These are phyloP conservation scores for Tephrocybe sp. DNA, from an alignment of 768 basidiomycete genomes.

Conservation along the genomic window DNA sequence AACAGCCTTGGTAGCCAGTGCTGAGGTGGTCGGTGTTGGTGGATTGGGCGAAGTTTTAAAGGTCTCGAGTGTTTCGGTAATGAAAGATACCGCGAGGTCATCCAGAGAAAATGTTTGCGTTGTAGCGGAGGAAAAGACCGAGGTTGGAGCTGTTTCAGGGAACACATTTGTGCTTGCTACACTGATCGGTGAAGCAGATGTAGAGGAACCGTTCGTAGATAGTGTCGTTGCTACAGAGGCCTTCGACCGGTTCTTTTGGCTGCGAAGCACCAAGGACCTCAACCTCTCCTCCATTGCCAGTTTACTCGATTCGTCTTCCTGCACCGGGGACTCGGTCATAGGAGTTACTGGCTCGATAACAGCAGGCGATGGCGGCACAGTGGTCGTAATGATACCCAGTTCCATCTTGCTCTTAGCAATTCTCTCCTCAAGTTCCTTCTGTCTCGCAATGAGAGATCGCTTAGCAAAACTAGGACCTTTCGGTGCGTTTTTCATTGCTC, in stretches of 20 bases:
- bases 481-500: constrained; percentile 37
- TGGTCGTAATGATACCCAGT: constrained; percentile 19
- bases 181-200: neutral
- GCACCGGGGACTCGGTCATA: neutral
- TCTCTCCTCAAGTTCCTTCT: constrained; percentile 45
- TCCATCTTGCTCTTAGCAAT: constrained; percentile 39
- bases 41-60: constrained; percentile 28
- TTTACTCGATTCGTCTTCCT: constrained; percentile 19
- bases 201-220: constrained; percentile 5
- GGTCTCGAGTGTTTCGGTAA: constrained; percentile 54
- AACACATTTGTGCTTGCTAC: neutral
- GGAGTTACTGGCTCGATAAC: neutral
- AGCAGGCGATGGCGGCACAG: neutral
- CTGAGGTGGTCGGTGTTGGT: constrained; percentile 1
- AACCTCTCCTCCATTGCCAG: constrained; percentile 43
- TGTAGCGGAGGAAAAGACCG: constrained; percentile 13
- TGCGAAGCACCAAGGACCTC: constrained; percentile 39
- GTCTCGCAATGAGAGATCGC: constrained; percentile 37
- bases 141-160: neutral
- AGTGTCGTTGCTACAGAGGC: constrained; percentile 1
- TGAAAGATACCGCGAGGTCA: constrained; percentile 57
- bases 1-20: neutral
- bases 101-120: constrained; percentile 38
- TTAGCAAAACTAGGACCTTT: constrained; percentile 38
- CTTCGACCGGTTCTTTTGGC: constrained; percentile 29